Conservation (phyloP, 2,329 filamentous ascomycete species). For the Neonectria magnoliae region DNA sequence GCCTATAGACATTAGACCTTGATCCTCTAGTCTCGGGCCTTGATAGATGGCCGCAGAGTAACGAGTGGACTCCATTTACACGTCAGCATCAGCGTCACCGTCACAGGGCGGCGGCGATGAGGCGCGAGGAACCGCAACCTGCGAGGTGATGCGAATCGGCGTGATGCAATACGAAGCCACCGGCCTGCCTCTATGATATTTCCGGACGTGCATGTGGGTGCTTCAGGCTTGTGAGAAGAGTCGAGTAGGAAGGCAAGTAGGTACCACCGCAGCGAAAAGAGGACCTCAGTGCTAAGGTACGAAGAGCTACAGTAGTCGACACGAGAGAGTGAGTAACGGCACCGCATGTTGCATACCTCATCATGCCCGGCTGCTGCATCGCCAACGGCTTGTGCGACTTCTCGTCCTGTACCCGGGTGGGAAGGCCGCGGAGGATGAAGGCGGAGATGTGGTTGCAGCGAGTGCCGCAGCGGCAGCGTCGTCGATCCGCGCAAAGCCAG, state of each 20-base stretch:
- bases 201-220: constrained; percentile 13
- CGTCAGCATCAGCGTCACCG: constrained; percentile 30
- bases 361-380: background rate
- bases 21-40: constrained; percentile 23
- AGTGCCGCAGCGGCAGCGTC: constrained; percentile 29
- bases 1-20: constrained; percentile 10
- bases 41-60: constrained; percentile 32
- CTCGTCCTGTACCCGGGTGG: constrained; percentile 1
- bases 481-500: constrained; percentile 35
- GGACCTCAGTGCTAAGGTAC: background rate
- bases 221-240: constrained; percentile 4
- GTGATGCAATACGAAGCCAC: constrained; percentile 18
- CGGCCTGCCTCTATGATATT: constrained; percentile 4
- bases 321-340: constrained; percentile 12
- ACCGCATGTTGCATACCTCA: constrained; percentile 23
- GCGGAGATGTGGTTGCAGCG: constrained; percentile 10
- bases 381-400: constrained; percentile 6
- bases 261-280: constrained; percentile 5
- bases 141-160: constrained; percentile 25
- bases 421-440: constrained; percentile 1
- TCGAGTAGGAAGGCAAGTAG: constrained; percentile 10
- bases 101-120: constrained; percentile 18
- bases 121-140: constrained; percentile 18
- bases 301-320: constrained; percentile 23
- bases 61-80: constrained; percentile 37